phyloP scores from a whole-genome alignment of 148 eudicot species.

The Arctostaphylos glauca region DNA sequence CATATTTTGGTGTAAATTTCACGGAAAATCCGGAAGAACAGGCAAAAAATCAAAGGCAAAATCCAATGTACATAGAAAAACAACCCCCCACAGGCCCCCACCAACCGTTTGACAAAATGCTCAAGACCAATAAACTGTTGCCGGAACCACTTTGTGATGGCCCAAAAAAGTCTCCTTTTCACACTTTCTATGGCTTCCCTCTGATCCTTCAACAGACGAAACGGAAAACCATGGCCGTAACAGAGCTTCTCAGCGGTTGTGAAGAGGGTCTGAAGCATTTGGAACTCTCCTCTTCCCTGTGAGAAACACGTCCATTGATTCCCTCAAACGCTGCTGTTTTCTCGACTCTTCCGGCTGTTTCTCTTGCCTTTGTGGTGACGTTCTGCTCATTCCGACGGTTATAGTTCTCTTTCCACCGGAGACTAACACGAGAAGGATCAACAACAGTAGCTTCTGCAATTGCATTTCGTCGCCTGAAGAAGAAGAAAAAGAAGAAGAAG shows the following conservation, averaged over 20 bases:
- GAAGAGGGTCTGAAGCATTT: constrained; percentile 28
- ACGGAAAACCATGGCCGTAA: not conserved
- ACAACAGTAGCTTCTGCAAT: constrained; percentile 15
- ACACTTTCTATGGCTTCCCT: not conserved
- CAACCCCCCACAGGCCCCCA: not conserved
- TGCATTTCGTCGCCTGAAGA: constrained; percentile 16
- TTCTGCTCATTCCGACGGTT: constrained; percentile 1
- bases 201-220: not conserved
- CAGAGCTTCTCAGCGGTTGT: constrained; percentile 28
- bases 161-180: not conserved
- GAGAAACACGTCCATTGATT: constrained; percentile 19
- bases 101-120: constrained; percentile 6
- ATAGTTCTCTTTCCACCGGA: constrained; percentile 3
- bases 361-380: not conserved
- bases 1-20: too few relatives aligned
- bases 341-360: constrained; percentile 1
- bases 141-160: not conserved
- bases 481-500: constrained; percentile 3
- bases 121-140: not conserved
- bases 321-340: not conserved
- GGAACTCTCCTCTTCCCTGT: constrained; percentile 19
- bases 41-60: not conserved
- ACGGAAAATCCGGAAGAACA: not conserved
- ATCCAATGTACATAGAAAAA: not conserved
- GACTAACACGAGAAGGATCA: constrained; percentile 23